These are phyloP conservation scores for Cladosporium halotolerans DNA, from an alignment of 2,329 filamentous ascomycete species.

Conservation along the genomic window DNA sequence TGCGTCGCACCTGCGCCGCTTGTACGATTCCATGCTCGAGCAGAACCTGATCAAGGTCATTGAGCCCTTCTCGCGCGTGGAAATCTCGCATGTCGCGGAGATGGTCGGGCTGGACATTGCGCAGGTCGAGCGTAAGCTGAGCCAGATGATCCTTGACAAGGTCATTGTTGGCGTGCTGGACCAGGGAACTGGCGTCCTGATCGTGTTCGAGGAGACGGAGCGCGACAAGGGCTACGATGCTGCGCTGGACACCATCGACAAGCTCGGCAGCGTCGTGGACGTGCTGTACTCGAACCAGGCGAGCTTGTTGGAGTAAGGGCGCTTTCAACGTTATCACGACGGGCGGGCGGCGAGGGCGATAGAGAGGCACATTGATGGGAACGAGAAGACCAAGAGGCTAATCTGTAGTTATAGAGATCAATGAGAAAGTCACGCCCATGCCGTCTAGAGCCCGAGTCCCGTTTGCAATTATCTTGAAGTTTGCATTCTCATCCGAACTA, in stretches of 20 bases:
- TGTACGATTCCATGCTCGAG: conserved; percentile 98
- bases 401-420: conserved; percentile 5
- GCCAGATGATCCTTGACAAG: conserved; percentile 99
- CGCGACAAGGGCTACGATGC: conserved; percentile 91
- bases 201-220: conserved; percentile 93
- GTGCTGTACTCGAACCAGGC: conserved; percentile 97
- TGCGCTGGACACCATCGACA: conserved; percentile 89
- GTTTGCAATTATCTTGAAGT: too few relatives aligned
- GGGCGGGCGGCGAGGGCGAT: not conserved
- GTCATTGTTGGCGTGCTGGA: conserved; percentile 96
- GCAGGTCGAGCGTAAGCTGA: conserved; percentile 96
- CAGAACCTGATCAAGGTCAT: conserved; percentile 99
- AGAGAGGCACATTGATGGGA: not conserved
- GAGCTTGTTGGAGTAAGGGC: conserved; percentile 73
- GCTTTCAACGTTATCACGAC: not conserved
- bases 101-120: conserved; percentile 95
- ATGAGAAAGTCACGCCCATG: too few relatives aligned
- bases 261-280: conserved; percentile 94
- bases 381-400: not conserved
- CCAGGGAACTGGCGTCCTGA: conserved; percentile 94
- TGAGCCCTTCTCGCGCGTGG: conserved; percentile 94
- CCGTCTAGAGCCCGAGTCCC: too few relatives aligned
- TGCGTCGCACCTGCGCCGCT: conserved; percentile 85
- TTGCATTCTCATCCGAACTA: not conserved
- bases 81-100: conserved; percentile 93